Evolutionary conservation across 192 early-diverging fungal species (phyloP), one percentile per base, ranked within the genome.

Genomic region (Bifiguratus adelaidae): DNA sequence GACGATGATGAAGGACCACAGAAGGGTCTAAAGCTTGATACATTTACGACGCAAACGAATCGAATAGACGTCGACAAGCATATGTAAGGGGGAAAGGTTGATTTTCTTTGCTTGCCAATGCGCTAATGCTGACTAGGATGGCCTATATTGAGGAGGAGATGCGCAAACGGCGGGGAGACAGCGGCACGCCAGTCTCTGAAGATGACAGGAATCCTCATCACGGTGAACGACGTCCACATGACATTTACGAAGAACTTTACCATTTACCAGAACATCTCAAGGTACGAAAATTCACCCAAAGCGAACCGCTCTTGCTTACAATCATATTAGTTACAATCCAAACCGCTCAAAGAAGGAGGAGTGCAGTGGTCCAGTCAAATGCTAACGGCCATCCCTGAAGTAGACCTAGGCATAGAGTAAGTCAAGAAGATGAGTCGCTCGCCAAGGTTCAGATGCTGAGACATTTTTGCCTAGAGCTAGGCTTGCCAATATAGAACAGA

Each of bases 301-400:
- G 0, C 11, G 32, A 34, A 34, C 11, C 32, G 32, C 11, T 34
- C 11, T 34, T 34, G 0, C 32, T 15, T 15, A 34, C 1, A 15
- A 0, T 34, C 15, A 15, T 0, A 15, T 34, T 15, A 34, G 32
- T 0, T 34, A 15, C 1, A 34, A 69, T 20, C 52, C 63, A 80
- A 80, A 44, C 82, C 80, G 1, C 74, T 87, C 24, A 65, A 70
- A 7, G 89, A 95, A 51, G 92, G 89, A 9, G 91, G 84, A 47
- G 88, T 90, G 4, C 81, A 89, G 20, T 67, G 88, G 23, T 90
- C 89, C 3, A 74, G 88, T 13, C 75, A 80, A 8, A 91, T 95
- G 88, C 55, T 95, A 25, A 89, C 88, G 4, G 87, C 87, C 3
- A 91, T 95, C 48, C 92, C 90, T 6, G 89, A 92, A 56, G 84